Conservation (phyloP, 2,329 filamentous ascomycete species). For the Paraphoma chrysanthemicola region DNA sequence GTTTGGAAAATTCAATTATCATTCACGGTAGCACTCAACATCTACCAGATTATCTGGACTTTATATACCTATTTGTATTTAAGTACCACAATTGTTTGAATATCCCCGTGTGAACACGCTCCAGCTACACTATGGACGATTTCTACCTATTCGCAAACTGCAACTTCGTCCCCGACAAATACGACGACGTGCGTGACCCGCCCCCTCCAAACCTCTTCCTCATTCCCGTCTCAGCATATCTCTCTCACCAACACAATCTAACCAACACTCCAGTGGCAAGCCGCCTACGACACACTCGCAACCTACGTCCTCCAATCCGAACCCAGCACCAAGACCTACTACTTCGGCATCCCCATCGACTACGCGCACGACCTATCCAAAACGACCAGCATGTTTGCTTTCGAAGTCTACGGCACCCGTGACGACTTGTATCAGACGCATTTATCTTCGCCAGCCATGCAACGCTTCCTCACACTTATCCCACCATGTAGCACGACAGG, state of each 20-base stretch:
- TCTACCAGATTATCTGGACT: no score
- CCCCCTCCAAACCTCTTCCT: no score
- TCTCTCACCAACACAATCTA: background rate
- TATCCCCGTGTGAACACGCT: background rate
- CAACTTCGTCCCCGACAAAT: conserved; percentile 48
- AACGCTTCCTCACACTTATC: conserved; percentile 33
- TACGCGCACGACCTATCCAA: conserved; percentile 38
- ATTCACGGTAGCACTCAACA: no score
- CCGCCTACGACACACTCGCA: conserved; percentile 50
- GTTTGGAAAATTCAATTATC: no score
- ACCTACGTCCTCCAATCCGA: conserved; percentile 45
- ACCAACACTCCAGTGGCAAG: conserved; percentile 46
- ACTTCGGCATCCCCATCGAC: conserved; percentile 52
- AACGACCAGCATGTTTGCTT: conserved; percentile 46
- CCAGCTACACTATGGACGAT: conserved; percentile 14
- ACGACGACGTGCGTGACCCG: conserved; percentile 42
- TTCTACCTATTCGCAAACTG: conserved; percentile 44
- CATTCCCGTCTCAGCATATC: background rate
- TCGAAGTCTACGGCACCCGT: conserved; percentile 42
- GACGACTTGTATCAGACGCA: conserved; percentile 45
- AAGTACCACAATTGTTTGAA: no score
- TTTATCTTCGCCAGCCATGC: conserved; percentile 41
- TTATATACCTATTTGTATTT: no score
- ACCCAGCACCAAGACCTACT: conserved; percentile 50
- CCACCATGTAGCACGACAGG: conserved; percentile 39